These are phyloP conservation scores for Apiospora malaysiana DNA, from an alignment of 2,329 filamentous ascomycete species.

Conservation along the genomic window DNA sequence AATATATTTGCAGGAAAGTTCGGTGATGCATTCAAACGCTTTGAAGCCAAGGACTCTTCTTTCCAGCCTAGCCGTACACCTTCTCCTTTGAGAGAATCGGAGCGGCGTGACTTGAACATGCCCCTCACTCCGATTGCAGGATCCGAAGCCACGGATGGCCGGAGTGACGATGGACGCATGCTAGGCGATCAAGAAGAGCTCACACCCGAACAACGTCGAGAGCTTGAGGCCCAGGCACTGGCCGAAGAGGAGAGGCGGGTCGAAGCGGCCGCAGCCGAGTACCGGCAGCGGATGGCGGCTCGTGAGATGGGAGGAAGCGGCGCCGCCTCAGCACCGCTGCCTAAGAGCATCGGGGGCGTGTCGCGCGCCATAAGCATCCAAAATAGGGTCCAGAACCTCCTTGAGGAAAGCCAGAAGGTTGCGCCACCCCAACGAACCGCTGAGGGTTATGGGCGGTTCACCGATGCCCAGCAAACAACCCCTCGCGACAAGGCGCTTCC, in stretches of 20 bases:
- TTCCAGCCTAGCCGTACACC: slow-evolving; percentile 47
- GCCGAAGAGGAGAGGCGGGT: slow-evolving; percentile 91
- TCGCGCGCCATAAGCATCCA: slow-evolving; percentile 85
- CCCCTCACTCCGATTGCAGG: slow-evolving; percentile 71
- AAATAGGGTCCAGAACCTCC: slow-evolving; percentile 83
- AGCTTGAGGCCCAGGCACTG: slow-evolving; percentile 81
- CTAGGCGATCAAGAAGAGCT: slow-evolving; percentile 73
- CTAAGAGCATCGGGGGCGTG: slow-evolving; percentile 62
- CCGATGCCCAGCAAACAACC: slow-evolving; percentile 57
- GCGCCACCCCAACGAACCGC: slow-evolving; percentile 71
- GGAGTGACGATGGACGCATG: slow-evolving; percentile 69
- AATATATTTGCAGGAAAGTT: slow-evolving; percentile 87
- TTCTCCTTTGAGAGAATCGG: slow-evolving; percentile 56
- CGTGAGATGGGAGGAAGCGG: slow-evolving; percentile 49
- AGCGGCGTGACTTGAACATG: slow-evolving; percentile 51
- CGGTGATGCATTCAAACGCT: slow-evolving; percentile 90
- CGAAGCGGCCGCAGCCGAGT: slow-evolving; percentile 86
- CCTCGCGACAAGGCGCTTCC: slow-evolving; percentile 49
- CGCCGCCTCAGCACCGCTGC: slow-evolving; percentile 45
- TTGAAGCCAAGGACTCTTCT: slow-evolving; percentile 65
- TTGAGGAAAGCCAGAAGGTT: slow-evolving; percentile 76
- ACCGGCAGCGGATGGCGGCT: slow-evolving; percentile 75
- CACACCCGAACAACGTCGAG: slow-evolving; percentile 86
- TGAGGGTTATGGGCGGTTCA: slow-evolving; percentile 88
- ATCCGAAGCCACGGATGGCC: slow-evolving; percentile 73